phyloP scores from a whole-genome alignment of 371 early-diverging fungal genomes.

The Furculomyces boomerangus region DNA sequence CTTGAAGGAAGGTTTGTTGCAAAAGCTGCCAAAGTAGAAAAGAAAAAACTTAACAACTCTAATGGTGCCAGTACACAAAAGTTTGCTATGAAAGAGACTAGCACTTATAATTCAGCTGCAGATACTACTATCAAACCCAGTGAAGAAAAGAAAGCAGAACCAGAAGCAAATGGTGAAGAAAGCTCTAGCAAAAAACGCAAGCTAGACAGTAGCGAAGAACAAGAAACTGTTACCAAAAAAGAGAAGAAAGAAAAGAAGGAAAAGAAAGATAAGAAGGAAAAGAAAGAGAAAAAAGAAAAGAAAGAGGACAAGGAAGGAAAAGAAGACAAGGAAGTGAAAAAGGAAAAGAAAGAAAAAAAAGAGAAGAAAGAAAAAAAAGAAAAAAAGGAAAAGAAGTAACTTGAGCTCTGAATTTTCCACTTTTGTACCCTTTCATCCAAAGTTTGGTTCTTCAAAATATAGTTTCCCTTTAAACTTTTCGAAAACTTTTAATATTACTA shows the following conservation, averaged over 20 bases:
- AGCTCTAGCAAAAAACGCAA: constrained; percentile 18
- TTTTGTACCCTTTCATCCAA: too few relatives aligned
- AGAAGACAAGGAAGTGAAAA: constrained; percentile 26
- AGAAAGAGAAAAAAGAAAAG: constrained; percentile 17
- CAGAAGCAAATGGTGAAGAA: constrained; percentile 11
- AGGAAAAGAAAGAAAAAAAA: constrained; percentile 26
- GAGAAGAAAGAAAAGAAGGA: constrained; percentile 27
- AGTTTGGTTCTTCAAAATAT: too few relatives aligned
- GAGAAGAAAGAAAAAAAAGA: constrained; percentile 28
- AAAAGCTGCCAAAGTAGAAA: constrained; percentile 18
- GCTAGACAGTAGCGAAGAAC: constrained; percentile 5
- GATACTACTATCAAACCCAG: constrained; percentile 24
- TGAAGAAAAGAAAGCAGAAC: constrained; percentile 3
- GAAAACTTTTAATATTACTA: too few relatives aligned
- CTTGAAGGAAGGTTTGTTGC: constrained; percentile 49
- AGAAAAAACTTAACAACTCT: constrained; percentile 10
- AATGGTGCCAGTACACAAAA: constrained; percentile 29
- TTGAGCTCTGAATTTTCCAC: background rate
- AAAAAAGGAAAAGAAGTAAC: constrained; percentile 1
- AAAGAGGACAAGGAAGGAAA: constrained; percentile 20
- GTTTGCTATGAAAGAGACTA: constrained; percentile 39
- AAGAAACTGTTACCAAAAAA: constrained; percentile 20
- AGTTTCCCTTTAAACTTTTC: too few relatives aligned
- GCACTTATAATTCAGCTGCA: constrained; percentile 26
- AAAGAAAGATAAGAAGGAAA: constrained; percentile 11